Evolutionary conservation across 768 basidiomycete species (phyloP).

Genomic region (Daedaleopsis sinensis): DNA sequence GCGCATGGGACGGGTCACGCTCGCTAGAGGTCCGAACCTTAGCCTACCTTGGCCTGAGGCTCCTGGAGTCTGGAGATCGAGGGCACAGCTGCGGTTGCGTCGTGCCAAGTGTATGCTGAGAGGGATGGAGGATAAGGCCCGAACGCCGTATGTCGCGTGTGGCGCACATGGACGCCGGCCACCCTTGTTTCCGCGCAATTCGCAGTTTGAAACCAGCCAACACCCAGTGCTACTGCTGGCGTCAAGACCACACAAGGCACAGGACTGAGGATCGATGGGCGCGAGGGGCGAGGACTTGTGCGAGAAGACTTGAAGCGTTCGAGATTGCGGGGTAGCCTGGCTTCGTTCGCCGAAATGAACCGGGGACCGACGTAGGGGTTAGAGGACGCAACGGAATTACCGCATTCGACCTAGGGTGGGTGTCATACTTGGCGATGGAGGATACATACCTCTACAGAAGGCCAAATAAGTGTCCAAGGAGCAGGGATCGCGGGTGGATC

Average conservation of each 20-base stretch:
- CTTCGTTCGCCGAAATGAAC: background rate
- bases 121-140: background rate
- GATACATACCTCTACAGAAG: background rate
- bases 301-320: background rate
- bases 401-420: background rate
- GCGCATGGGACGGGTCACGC: background rate
- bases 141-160: conserved; percentile 2
- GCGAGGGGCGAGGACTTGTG: background rate
- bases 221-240: background rate
- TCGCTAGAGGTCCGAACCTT: background rate
- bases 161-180: background rate
- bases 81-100: background rate
- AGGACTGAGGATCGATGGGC: background rate
- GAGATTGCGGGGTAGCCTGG: background rate
- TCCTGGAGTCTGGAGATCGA: background rate
- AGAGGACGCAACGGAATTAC: background rate
- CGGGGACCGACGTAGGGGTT: background rate
- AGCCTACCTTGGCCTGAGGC: background rate
- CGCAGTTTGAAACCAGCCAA: no score
- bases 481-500: background rate
- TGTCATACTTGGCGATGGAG: background rate
- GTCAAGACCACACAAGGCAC: background rate
- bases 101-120: background rate
- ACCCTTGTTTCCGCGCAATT: background rate
- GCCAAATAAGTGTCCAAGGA: background rate